Conservation (phyloP, 768 basidiomycete species). For the Pulveroboletus frians region DNA sequence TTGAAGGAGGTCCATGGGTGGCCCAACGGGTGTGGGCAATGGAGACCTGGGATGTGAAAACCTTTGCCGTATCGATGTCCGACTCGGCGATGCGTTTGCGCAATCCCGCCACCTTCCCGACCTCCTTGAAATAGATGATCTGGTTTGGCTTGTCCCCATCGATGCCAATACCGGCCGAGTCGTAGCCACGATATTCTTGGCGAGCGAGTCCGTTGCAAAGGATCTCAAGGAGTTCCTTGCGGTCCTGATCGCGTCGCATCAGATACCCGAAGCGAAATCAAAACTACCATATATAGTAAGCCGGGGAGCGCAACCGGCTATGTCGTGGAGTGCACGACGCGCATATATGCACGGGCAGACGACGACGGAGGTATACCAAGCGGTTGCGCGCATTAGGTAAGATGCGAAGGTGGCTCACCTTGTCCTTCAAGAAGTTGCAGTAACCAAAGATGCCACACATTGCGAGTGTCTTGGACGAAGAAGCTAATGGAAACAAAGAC, state of each 20-base stretch:
- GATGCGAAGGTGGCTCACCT: slow-evolving; percentile 47
- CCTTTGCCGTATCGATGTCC: slow-evolving; percentile 66
- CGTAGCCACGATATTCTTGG: slow-evolving; percentile 98
- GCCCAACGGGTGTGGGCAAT: slow-evolving; percentile 99
- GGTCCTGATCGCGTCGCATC: slow-evolving; percentile 47
- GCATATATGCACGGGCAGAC: slow-evolving; percentile 8
- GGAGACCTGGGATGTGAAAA: slow-evolving; percentile 81
- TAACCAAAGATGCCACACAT: slow-evolving; percentile 98
- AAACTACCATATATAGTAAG: slow-evolving; percentile 21
- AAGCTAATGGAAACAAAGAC: slow-evolving; percentile 1
- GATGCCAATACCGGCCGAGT: slow-evolving; percentile 85
- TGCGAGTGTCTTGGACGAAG: slow-evolving; percentile 7
- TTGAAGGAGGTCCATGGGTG: slow-evolving; percentile 88
- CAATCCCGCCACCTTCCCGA: slow-evolving; percentile 92
- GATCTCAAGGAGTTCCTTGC: slow-evolving; percentile 87
- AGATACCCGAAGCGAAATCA: slow-evolving; percentile 9
- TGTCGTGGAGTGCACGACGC: background rate
- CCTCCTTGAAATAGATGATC: slow-evolving; percentile 89
- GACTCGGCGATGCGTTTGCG: slow-evolving; percentile 82
- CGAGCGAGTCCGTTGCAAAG: slow-evolving; percentile 87
- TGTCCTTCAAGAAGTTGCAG: slow-evolving; percentile 92
- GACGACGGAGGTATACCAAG: background rate
- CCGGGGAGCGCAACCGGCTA: background rate
- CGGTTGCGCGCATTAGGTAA: background rate
- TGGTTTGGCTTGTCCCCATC: slow-evolving; percentile 84